Evolutionary conservation across 352 stramenopile genomes (phyloP).

Genomic region (Pythium dissotocum): DNA sequence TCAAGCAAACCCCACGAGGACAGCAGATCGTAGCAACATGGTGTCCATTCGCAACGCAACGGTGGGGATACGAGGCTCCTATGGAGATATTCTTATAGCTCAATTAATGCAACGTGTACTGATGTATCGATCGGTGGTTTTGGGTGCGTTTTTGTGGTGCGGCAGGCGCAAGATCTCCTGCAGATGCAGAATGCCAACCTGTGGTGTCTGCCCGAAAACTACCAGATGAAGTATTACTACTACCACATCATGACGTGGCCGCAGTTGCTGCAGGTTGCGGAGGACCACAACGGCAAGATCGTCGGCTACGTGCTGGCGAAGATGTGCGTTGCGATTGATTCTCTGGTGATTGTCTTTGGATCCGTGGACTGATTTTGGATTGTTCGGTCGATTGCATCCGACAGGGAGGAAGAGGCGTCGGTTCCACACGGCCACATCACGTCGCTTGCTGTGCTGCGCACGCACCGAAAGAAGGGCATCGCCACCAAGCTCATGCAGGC

Average conservation of each 20-base stretch:
- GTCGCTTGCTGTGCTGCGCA: constrained; percentile 96
- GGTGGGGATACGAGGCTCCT: constrained; percentile 33
- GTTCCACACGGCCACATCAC: constrained; percentile 96
- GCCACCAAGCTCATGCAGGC: constrained; percentile 98
- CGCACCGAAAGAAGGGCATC: constrained; percentile 96
- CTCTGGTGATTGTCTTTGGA: background rate
- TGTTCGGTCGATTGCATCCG: background rate
- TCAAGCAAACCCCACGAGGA: constrained; percentile 25
- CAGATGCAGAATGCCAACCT: constrained; percentile 99
- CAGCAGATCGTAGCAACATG: constrained; percentile 57
- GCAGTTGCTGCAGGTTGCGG: constrained; percentile 98
- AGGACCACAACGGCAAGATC: constrained; percentile 97
- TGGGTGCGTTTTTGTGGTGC: background rate
- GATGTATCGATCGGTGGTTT: background rate
- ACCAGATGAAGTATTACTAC: constrained; percentile 99
- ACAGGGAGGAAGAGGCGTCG: constrained; percentile 34
- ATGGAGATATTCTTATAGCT: background rate
- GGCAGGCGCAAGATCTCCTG: constrained; percentile 93
- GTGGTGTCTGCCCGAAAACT: constrained; percentile 99
- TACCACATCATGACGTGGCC: constrained; percentile 99
- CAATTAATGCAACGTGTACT: background rate
- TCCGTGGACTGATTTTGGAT: constrained; percentile 1
- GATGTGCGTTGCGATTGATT: constrained; percentile 84
- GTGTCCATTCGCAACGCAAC: constrained; percentile 96
- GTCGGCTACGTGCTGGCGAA: constrained; percentile 99